phyloP scores from a whole-genome alignment of 129 eudicot genomes.

The Flaveria sonorensis region DNA sequence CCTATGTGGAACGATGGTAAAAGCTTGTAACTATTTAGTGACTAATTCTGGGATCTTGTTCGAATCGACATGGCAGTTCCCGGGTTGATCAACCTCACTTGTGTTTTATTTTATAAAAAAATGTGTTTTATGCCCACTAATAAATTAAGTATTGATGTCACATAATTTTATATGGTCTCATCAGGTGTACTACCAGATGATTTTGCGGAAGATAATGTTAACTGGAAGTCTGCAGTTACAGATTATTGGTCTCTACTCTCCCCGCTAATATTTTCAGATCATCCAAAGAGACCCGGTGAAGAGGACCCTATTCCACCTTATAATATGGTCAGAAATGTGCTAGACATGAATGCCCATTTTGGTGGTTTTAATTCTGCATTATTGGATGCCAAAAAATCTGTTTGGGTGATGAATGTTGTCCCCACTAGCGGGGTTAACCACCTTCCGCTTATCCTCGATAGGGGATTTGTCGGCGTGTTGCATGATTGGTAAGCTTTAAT shows the following conservation, averaged over 20 bases:
- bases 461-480: slow-evolving; percentile 86
- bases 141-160: not conserved
- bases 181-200: slow-evolving; percentile 74
- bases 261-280: slow-evolving; percentile 92
- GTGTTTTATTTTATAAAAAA: no score
- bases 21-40: no score
- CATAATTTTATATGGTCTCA: not conserved
- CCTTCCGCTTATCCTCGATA: slow-evolving; percentile 83
- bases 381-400: slow-evolving; percentile 81
- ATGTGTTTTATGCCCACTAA: not conserved
- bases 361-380: slow-evolving; percentile 93
- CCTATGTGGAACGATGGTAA: no score
- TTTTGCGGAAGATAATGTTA: slow-evolving; percentile 64
- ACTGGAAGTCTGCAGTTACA: slow-evolving; percentile 72
- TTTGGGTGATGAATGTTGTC: slow-evolving; percentile 98
- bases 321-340: slow-evolving; percentile 93
- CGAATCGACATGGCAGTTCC: no score
- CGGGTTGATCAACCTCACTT: no score
- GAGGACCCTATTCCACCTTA: slow-evolving; percentile 99
- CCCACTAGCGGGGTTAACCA: slow-evolving; percentile 73
- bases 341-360: slow-evolving; percentile 94
- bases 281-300: slow-evolving; percentile 98
- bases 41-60: no score
- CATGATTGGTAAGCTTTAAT: slow-evolving; percentile 80
- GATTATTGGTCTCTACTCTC: slow-evolving; percentile 95